phyloP scores from a whole-genome alignment of 768 basidiomycete genomes.

The Porphyrellus cyaneotinctus region DNA sequence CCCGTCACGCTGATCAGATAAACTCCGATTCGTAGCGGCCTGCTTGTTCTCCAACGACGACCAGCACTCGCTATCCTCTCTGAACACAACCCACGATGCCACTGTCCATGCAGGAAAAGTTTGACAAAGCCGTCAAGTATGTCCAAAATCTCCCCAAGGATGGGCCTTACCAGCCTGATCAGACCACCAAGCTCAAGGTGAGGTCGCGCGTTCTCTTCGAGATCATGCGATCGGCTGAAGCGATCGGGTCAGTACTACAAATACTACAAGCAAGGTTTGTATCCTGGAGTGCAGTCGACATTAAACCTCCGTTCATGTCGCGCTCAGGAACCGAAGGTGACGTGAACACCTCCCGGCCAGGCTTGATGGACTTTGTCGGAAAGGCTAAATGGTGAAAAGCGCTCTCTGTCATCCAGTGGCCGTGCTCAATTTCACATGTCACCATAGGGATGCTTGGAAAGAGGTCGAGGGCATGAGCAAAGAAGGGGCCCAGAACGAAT shows the following conservation, averaged over 20 bases:
- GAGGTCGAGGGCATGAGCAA: constrained; percentile 62
- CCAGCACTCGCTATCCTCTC: constrained; percentile 8
- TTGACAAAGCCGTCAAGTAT: constrained; percentile 71
- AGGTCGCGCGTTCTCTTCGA: constrained; percentile 32
- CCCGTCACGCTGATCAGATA: constrained; percentile 18
- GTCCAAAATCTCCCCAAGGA: constrained; percentile 61
- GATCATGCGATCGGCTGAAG: constrained; percentile 8
- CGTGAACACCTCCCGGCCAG: constrained; percentile 58
- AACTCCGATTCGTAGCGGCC: not conserved
- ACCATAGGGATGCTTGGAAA: constrained; percentile 81
- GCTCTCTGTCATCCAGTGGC: not conserved
- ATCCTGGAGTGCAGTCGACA: not conserved
- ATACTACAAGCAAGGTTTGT: constrained; percentile 86
- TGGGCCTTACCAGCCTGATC: constrained; percentile 68
- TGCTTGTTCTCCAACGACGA: not conserved
- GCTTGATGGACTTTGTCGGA: constrained; percentile 79
- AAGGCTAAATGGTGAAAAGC: constrained; percentile 83
- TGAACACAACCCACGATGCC: constrained; percentile 50
- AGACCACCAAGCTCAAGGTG: constrained; percentile 78
- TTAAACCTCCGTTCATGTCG: not conserved
- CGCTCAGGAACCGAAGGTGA: constrained; percentile 71
- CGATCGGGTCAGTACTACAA: constrained; percentile 74
- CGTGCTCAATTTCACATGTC: not conserved
- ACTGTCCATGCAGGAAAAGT: constrained; percentile 44
- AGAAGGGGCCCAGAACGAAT: constrained; percentile 68